These are phyloP conservation scores for Fraxinus greggii DNA, from an alignment of 305 asterid species.

Conservation along the genomic window DNA sequence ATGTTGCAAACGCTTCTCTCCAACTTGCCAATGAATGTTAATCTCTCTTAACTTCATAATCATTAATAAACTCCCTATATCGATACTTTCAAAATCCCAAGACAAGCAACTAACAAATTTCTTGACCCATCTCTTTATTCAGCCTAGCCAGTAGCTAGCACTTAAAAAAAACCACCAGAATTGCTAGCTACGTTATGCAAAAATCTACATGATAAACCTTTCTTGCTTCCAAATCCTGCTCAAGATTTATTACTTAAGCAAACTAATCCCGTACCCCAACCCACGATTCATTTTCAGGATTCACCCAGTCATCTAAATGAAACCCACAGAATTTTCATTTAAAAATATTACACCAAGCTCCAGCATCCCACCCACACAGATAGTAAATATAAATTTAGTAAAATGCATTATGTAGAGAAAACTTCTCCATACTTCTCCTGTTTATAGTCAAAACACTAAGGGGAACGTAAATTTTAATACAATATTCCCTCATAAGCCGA, in stretches of 20 bases:
- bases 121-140: not conserved
- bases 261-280: not conserved
- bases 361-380: not conserved
- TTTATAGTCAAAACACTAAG: not conserved
- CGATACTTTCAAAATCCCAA: not conserved
- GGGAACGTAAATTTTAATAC: not conserved
- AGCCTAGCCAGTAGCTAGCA: not conserved
- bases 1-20: not conserved
- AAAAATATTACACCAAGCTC: not conserved
- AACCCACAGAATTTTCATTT: not conserved
- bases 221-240: not conserved
- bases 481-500: not conserved
- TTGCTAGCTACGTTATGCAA: not conserved
- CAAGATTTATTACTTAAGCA: not conserved
- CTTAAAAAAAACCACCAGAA: not conserved
- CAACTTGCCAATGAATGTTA: not conserved
- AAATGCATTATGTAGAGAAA: not conserved
- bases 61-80: not conserved
- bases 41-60: not conserved
- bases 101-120: not conserved
- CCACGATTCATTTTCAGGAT: not conserved
- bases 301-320: not conserved
- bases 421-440: not conserved
- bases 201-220: not conserved
- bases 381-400: not conserved